phyloP scores from a whole-genome alignment of 345 rosid genomes.

The Bruguiera sexangula region DNA sequence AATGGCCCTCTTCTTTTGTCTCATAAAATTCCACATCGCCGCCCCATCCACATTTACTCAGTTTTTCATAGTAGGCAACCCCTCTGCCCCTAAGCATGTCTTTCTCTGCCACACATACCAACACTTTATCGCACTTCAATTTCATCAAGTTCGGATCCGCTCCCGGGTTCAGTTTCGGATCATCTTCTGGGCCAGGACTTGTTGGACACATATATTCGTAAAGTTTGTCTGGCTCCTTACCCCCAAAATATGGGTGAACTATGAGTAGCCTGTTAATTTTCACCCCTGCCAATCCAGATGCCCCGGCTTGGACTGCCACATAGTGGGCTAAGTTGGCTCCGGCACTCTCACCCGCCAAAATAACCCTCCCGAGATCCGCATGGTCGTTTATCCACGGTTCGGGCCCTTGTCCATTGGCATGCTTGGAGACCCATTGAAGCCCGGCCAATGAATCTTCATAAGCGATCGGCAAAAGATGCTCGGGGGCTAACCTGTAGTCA shows the following conservation, averaged over 20 bases:
- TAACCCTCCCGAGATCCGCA: slow-evolving; percentile 19
- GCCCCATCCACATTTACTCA: slow-evolving; percentile 13
- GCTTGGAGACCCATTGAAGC: slow-evolving; percentile 19
- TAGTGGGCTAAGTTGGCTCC: slow-evolving; percentile 25
- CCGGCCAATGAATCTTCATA: slow-evolving; percentile 20
- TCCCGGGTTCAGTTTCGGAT: slow-evolving; percentile 45
- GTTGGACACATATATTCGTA: slow-evolving; percentile 36
- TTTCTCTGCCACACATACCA: slow-evolving; percentile 40
- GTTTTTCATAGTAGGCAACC: slow-evolving; percentile 4
- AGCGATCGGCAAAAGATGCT: slow-evolving; percentile 14
- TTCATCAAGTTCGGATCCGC: slow-evolving; percentile 35
- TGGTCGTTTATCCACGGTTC: slow-evolving; percentile 21
- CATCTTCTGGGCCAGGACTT: slow-evolving; percentile 36
- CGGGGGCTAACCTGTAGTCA: slow-evolving; percentile 22
- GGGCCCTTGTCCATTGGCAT: slow-evolving; percentile 21
- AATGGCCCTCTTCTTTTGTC: slow-evolving; percentile 18
- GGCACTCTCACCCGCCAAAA: slow-evolving; percentile 24
- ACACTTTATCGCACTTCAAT: slow-evolving; percentile 35
- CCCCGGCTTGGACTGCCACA: slow-evolving; percentile 20
- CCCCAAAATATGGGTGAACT: slow-evolving; percentile 41
- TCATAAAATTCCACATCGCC: slow-evolving; percentile 17
- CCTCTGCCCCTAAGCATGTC: slow-evolving; percentile 14
- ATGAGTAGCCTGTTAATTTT: slow-evolving; percentile 7
- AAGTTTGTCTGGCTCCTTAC: slow-evolving; percentile 20
- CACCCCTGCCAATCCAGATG: slow-evolving; percentile 8